These are phyloP conservation scores for Mikania micrantha DNA, from an alignment of 129 eudicot species.

Conservation along the genomic window DNA sequence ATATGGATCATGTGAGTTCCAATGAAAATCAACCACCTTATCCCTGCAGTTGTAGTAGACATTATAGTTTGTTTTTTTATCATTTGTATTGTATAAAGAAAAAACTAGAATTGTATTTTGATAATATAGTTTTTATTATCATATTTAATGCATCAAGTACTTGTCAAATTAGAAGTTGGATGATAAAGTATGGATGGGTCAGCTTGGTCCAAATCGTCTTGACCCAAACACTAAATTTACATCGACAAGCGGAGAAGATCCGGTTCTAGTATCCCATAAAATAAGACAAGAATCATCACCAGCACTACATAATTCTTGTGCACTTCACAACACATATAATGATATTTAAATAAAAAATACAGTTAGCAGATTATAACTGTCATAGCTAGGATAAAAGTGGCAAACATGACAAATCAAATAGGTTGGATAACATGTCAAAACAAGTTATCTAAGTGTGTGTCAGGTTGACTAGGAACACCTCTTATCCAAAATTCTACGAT, in stretches of 20 bases:
- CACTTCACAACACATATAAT: constrained; percentile 39
- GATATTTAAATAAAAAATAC: background rate
- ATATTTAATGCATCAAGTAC: background rate
- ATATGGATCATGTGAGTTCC: constrained; percentile 85
- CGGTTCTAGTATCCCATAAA: constrained; percentile 88
- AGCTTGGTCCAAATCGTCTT: background rate
- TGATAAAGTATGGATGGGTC: background rate
- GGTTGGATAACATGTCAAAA: background rate
- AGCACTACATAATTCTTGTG: constrained; percentile 89
- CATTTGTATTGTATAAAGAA: background rate
- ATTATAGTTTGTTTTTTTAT: too few species aligned
- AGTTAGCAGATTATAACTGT: constrained; percentile 1
- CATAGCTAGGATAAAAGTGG: background rate
- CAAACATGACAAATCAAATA: background rate
- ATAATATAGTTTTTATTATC: background rate
- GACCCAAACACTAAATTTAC: background rate
- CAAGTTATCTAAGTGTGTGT: background rate
- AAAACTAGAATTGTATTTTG: background rate
- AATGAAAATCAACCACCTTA: constrained; percentile 88
- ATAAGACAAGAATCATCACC: constrained; percentile 98
- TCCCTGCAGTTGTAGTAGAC: constrained; percentile 35
- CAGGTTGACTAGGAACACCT: background rate
- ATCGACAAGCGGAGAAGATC: constrained; percentile 56
- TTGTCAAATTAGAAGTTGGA: background rate
- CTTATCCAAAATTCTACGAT: background rate